phyloP scores from a whole-genome alignment of 495 filamentous ascomycete species.

The Amphirosellinia nigrospora region DNA sequence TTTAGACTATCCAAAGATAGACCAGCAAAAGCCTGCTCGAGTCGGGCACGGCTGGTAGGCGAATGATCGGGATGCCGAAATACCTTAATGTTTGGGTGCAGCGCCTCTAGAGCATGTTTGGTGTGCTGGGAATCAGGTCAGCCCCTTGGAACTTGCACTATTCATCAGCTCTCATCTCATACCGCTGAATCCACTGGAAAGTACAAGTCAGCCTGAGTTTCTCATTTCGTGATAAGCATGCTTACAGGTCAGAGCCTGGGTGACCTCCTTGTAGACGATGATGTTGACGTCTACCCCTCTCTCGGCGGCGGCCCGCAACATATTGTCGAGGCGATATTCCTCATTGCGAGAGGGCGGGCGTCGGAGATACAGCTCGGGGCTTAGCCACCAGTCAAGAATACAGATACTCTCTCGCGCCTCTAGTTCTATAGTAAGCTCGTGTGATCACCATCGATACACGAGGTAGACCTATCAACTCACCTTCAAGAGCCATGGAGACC shows the following conservation, averaged over 20 bases:
- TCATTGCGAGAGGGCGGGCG: constrained; percentile 83
- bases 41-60: constrained; percentile 56
- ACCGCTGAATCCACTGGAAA: constrained; percentile 70
- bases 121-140: constrained; percentile 62
- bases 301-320: constrained; percentile 86
- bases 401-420: constrained; percentile 83
- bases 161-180: constrained; percentile 23
- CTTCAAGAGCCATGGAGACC: constrained; percentile 81
- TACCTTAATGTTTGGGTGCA: constrained; percentile 87
- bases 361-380: constrained; percentile 87
- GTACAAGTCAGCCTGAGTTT: constrained; percentile 8
- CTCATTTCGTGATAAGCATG: constrained; percentile 31
- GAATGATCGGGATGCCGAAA: constrained; percentile 93
- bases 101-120: constrained; percentile 76
- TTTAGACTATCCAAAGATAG: constrained; percentile 58
- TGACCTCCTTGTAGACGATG: constrained; percentile 96
- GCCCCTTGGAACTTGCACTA: background rate
- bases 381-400: constrained; percentile 96
- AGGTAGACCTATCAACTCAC: constrained; percentile 30
- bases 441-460: background rate
- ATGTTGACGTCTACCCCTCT: constrained; percentile 87
- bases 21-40: constrained; percentile 46
- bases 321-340: constrained; percentile 84
- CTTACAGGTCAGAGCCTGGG: constrained; percentile 84
- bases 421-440: constrained; percentile 34